These are phyloP conservation scores for Coccomyxa sp. DNA, from an alignment of 139 green algal species.

Conservation along the genomic window DNA sequence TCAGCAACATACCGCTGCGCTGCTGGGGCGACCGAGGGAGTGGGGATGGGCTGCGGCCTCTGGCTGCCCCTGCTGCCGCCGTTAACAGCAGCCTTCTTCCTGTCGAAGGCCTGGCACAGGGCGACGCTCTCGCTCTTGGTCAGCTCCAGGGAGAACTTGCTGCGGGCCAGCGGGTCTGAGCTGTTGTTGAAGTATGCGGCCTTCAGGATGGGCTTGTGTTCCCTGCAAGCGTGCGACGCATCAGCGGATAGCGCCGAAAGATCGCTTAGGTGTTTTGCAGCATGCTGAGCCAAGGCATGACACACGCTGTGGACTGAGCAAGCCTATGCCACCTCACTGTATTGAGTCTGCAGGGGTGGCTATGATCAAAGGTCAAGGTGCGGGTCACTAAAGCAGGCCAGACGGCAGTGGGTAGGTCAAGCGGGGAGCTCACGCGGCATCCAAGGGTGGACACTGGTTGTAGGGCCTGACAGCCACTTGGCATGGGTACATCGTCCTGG, in stretches of 20 bases:
- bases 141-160: slow-evolving; percentile 22
- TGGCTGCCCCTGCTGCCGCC: not conserved
- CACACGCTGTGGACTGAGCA: not conserved
- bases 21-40: too few relatives aligned
- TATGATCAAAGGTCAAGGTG: too few relatives aligned
- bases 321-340: too few relatives aligned
- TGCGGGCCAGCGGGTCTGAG: not conserved
- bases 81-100: not conserved
- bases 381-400: too few relatives aligned
- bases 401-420: too few relatives aligned
- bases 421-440: slow-evolving; percentile 6
- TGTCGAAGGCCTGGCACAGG: slow-evolving; percentile 14
- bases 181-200: slow-evolving; percentile 14
- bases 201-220: slow-evolving; percentile 16
- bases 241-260: not conserved
- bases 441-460: slow-evolving; percentile 25
- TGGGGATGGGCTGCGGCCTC: too few relatives aligned
- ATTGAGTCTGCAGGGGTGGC: too few relatives aligned
- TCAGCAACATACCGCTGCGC: too few relatives aligned
- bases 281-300: not conserved
- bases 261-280: not conserved
- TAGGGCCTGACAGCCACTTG: slow-evolving; percentile 32
- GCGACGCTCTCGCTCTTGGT: slow-evolving; percentile 7
- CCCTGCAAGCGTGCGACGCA: slow-evolving; percentile 2
- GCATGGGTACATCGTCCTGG: slow-evolving; percentile 29